Conservation (phyloP, 768 basidiomycete species). For the Russula abietina region DNA sequence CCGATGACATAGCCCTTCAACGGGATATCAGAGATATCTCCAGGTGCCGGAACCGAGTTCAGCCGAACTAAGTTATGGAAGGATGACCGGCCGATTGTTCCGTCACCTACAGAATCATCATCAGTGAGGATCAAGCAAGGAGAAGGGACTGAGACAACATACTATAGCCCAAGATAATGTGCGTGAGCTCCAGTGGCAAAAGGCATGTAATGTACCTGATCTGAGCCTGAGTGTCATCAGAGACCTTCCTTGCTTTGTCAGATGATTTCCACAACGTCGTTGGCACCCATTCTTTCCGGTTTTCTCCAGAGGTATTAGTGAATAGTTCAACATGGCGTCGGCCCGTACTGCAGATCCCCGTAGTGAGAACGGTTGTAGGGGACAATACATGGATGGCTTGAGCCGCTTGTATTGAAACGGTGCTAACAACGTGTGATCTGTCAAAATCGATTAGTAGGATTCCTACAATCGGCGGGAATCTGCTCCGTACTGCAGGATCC, state of each 20-base stretch:
- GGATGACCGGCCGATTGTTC: constrained; percentile 29
- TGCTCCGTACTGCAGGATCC: constrained; percentile 14
- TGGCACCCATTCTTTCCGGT: constrained; percentile 21
- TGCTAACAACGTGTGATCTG: constrained; percentile 22
- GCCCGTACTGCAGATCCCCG: constrained; percentile 20
- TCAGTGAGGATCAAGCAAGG: neutral
- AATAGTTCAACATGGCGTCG: constrained; percentile 9
- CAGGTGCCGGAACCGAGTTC: constrained; percentile 27
- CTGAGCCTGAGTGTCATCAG: neutral
- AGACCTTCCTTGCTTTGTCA: constrained; percentile 1
- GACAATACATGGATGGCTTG: constrained; percentile 18
- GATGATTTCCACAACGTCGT: constrained; percentile 29
- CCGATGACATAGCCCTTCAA: constrained; percentile 44
- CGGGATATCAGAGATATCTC: constrained; percentile 40
- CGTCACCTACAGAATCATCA: constrained; percentile 27
- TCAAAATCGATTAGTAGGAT: neutral
- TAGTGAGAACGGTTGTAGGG: constrained; percentile 25
- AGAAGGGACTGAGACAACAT: neutral
- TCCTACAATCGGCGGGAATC: neutral
- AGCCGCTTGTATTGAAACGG: constrained; percentile 3
- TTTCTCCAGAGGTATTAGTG: neutral
- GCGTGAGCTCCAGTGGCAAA: constrained; percentile 49
- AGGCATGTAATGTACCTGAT: constrained; percentile 25
- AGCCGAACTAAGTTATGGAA: constrained; percentile 24
- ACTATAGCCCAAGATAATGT: constrained; percentile 59